These are phyloP conservation scores for Cryptococcus sp. DNA, from an alignment of 1,284 basidiomycete species.

Conservation along the genomic window DNA sequence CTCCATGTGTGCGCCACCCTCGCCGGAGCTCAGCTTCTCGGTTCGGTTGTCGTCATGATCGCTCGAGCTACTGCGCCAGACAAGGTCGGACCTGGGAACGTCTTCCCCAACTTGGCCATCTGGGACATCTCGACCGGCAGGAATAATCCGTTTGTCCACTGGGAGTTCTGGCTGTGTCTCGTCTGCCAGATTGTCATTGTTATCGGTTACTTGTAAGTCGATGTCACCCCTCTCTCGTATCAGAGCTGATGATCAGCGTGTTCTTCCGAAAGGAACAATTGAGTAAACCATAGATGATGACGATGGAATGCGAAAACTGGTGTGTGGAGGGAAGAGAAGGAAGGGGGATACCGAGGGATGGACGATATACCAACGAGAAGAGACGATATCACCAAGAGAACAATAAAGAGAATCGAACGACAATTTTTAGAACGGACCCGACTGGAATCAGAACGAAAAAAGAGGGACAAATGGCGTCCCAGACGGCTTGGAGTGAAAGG, in stretches of 20 bases:
- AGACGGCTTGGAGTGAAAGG: no score
- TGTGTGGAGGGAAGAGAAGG: slow-evolving; percentile 1
- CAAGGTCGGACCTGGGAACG: slow-evolving; percentile 68
- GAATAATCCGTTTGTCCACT: slow-evolving; percentile 44
- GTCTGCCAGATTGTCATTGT: slow-evolving; percentile 64
- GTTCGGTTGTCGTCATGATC: slow-evolving; percentile 47
- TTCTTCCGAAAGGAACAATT: slow-evolving; percentile 58
- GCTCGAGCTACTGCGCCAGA: slow-evolving; percentile 45
- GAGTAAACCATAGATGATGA: slow-evolving; percentile 37
- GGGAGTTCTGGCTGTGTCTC: slow-evolving; percentile 80
- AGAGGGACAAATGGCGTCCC: no score
- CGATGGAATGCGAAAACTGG: no score
- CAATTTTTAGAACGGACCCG: no score
- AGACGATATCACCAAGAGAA: no score
- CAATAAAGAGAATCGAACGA: no score
- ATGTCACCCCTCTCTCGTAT: not conserved
- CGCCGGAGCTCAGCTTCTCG: slow-evolving; percentile 65
- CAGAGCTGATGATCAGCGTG: slow-evolving; percentile 49
- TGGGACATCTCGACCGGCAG: slow-evolving; percentile 65
- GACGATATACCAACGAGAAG: no score
- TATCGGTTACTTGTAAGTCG: slow-evolving; percentile 65
- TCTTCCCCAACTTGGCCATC: slow-evolving; percentile 84
- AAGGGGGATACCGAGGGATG: not conserved
- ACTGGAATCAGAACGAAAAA: no score
- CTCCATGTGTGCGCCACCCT: slow-evolving; percentile 87